Conservation (phyloP, 2,329 filamentous ascomycete genomes). For the Scortechinia acanthostroma region DNA sequence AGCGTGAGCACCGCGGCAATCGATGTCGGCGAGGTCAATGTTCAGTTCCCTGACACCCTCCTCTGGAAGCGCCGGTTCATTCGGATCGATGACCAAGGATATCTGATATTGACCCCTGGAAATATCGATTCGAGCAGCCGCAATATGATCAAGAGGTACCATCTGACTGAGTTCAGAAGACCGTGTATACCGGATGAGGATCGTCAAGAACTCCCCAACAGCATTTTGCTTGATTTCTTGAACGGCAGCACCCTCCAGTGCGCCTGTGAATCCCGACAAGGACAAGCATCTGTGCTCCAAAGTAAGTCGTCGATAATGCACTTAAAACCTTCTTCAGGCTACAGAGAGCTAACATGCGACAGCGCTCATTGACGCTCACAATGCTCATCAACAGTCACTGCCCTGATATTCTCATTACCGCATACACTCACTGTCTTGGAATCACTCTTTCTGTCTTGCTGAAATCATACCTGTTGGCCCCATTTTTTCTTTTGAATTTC, state of each 20-base stretch:
- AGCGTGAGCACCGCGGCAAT: no score
- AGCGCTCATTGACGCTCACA: not conserved
- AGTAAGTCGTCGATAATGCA: not conserved
- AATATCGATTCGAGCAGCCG: constrained; percentile 35
- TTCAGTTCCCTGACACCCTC: constrained; percentile 92
- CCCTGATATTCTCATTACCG: not conserved
- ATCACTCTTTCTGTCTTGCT: not conserved
- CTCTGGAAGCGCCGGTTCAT: constrained; percentile 93
- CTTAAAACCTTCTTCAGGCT: no score
- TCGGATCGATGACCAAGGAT: constrained; percentile 76
- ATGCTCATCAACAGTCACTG: not conserved
- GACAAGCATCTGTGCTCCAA: constrained; percentile 44
- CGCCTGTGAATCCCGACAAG: constrained; percentile 53
- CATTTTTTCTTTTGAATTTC: not conserved
- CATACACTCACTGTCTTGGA: not conserved
- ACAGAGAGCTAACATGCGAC: not conserved
- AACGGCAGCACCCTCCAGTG: constrained; percentile 55
- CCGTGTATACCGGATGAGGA: constrained; percentile 85
- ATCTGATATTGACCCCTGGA: constrained; percentile 70
- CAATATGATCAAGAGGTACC: constrained; percentile 61
- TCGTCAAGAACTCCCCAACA: constrained; percentile 85
- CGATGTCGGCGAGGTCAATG: constrained; percentile 81
- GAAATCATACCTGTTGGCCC: no score
- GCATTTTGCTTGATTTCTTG: constrained; percentile 55
- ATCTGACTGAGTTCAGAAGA: constrained; percentile 73